Evolutionary conservation across 441 rosid genomes (phyloP), one percentile per base, ranked within the genome.

Genomic region (Populus tomentosa): DNA sequence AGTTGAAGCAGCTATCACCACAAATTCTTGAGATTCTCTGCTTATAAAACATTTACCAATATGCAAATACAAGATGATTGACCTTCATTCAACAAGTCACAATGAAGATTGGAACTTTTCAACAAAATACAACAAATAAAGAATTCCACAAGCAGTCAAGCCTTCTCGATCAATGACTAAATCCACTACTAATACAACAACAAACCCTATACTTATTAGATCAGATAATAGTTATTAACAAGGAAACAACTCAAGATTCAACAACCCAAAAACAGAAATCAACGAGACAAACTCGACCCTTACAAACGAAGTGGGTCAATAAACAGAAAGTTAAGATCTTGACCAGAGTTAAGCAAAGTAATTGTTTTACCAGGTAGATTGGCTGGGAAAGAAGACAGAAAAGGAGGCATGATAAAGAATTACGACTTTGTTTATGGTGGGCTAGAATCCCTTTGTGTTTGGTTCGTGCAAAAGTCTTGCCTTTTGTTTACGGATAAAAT

Each of bases 401-500:
- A n/a, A 32, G 16, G 3, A 10, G 50, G 24, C 64, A 42, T 42
- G 53, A 13, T 42, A 42, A 13, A 20, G 21, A 8, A 70, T 16
- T 18, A 69, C 9, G 70, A 64, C 32, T 42, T 59, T 18, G 9
- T 23, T 14, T 26, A 36, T 35, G 80, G 75, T 42, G 80, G 75
- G 71, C 36, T 26, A 14, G 69, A 8, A 35, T 61, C 73, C 62
- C 67, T 42, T 0, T n/a, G n/a, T 7, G 10, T 36, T 18, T 36
- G 69, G 46, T 62, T 70, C 79, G 70, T 70, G 79, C 64, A 63
- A 16, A 62, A 28, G 75, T 70, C 32, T 61, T 38, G 20, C 7
- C 63, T 69, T 63, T 77, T 38, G 50, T 77, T 40, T 70, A 70
- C 30, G 23, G 71, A 38, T 42, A 66, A 28, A 74, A 18, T 59